Evolutionary conservation across 768 basidiomycete genomes (phyloP).

Genomic region (Sarcodon aspratus): DNA sequence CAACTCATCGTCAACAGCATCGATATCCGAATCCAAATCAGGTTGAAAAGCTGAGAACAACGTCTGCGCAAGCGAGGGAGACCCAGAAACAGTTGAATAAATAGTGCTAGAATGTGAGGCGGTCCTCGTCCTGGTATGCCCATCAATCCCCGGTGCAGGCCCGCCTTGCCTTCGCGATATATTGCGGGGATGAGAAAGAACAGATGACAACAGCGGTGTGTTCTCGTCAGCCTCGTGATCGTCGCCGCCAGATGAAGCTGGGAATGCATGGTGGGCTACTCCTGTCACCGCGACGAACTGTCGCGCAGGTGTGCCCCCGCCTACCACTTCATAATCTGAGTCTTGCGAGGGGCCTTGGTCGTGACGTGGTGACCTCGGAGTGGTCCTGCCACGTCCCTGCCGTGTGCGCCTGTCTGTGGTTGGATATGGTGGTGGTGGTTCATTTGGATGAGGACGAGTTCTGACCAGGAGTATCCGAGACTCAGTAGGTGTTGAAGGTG

Average conservation of each 20-base stretch:
- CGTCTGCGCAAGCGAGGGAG: constrained; percentile 60
- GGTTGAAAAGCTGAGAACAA: constrained; percentile 56
- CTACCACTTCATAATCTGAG: not conserved
- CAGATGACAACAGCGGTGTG: constrained; percentile 1
- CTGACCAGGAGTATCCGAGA: not conserved
- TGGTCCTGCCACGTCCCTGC: no score
- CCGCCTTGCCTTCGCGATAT: not conserved
- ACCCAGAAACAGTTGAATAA: constrained; percentile 32
- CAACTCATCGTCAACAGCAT: constrained; percentile 11
- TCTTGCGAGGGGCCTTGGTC: not conserved
- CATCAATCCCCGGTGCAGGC: not conserved
- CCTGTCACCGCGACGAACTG: not conserved
- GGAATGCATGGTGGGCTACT: not conserved
- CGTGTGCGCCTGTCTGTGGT: not conserved
- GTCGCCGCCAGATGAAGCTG: not conserved
- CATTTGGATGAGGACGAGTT: not conserved
- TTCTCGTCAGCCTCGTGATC: not conserved
- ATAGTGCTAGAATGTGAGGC: constrained; percentile 45
- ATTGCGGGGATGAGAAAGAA: not conserved
- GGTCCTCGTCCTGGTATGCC: constrained; percentile 32
- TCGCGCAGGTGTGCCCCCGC: not conserved
- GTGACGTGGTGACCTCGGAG: no score
- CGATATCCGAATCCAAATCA: constrained; percentile 33
- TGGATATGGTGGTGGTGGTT: not conserved
- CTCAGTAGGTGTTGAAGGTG: no score